phyloP scores from a whole-genome alignment of 768 basidiomycete species.

The Mrakia frigida region DNA sequence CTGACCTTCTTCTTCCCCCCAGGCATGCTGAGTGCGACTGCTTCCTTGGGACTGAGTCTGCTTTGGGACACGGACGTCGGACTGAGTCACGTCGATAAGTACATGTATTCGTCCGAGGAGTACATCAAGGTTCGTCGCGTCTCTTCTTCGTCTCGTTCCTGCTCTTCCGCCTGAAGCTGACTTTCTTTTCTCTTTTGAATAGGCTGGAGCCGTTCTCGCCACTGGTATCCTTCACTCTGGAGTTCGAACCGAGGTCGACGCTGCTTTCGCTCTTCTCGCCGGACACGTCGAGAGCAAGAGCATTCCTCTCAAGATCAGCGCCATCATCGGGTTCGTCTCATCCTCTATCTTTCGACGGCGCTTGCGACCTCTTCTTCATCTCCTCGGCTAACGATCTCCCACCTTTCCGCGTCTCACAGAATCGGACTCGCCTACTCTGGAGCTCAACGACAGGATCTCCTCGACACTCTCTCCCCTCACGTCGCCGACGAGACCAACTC shows the following conservation, averaged over 20 bases:
- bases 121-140: conserved; percentile 68
- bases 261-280: conserved; percentile 79
- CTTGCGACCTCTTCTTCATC: not conserved
- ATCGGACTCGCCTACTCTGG: conserved; percentile 92
- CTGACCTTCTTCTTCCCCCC: conserved; percentile 4
- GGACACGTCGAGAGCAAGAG: conserved; percentile 87
- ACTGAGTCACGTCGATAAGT: conserved; percentile 90
- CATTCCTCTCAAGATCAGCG: conserved; percentile 71
- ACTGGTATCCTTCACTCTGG: conserved; percentile 86
- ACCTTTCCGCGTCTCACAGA: conserved; percentile 41
- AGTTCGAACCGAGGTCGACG: conserved; percentile 86
- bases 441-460: conserved; percentile 81
- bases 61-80: conserved; percentile 96
- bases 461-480: conserved; percentile 68
- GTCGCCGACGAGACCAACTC: conserved; percentile 73
- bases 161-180: not conserved
- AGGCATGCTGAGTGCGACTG: conserved; percentile 96
- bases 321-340: conserved; percentile 67
- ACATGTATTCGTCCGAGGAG: conserved; percentile 93
- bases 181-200: not conserved
- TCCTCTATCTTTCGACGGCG: not conserved
- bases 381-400: not conserved
- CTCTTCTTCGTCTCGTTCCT: too few relatives aligned
- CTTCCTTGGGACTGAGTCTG: conserved; percentile 84
- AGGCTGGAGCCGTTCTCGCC: conserved; percentile 90